Evolutionary conservation across 1,284 basidiomycete species (phyloP).

Genomic region (Ceratobasidium sp.): DNA sequence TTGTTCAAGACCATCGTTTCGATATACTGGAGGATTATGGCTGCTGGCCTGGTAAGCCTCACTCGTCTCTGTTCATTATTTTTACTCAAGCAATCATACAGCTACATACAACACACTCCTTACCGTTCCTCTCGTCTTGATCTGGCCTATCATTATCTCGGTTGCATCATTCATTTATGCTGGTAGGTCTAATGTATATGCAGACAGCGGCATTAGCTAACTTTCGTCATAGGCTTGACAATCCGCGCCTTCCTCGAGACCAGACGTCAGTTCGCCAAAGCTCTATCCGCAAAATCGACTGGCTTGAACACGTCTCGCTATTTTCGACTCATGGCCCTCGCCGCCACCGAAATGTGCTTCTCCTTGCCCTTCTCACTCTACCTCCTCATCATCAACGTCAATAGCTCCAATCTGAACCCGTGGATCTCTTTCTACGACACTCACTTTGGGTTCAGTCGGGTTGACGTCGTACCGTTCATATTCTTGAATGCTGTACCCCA

Average conservation of each 20-base stretch:
- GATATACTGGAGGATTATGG: conserved; percentile 48
- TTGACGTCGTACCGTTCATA: not conserved
- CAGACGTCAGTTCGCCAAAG: conserved; percentile 36
- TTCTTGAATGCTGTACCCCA: not conserved
- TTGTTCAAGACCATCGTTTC: conserved; percentile 46
- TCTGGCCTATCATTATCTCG: conserved; percentile 22
- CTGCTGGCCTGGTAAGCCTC: conserved; percentile 37
- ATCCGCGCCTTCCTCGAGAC: conserved; percentile 44
- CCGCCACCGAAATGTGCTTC: conserved; percentile 30
- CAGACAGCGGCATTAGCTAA: not conserved
- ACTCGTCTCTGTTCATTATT: not conserved
- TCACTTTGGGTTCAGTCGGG: conserved; percentile 56
- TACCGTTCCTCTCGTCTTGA: not conserved
- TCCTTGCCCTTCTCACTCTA: conserved; percentile 21
- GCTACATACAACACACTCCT: conserved; percentile 10
- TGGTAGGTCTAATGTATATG: not conserved
- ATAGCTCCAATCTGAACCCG: conserved; percentile 55
- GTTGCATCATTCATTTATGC: conserved; percentile 21
- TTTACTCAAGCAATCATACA: not conserved
- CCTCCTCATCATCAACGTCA: conserved; percentile 52
- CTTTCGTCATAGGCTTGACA: not conserved
- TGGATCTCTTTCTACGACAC: conserved; percentile 70
- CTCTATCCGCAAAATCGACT: not conserved
- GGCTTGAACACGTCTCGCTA: conserved; percentile 57
- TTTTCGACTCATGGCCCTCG: conserved; percentile 32